A percentile compares a stretch with the other conserved stretches of the same genome.
phyloP scores from a whole-genome alignment of 345 rosid species.

The Gossypium arboreum region DNA sequence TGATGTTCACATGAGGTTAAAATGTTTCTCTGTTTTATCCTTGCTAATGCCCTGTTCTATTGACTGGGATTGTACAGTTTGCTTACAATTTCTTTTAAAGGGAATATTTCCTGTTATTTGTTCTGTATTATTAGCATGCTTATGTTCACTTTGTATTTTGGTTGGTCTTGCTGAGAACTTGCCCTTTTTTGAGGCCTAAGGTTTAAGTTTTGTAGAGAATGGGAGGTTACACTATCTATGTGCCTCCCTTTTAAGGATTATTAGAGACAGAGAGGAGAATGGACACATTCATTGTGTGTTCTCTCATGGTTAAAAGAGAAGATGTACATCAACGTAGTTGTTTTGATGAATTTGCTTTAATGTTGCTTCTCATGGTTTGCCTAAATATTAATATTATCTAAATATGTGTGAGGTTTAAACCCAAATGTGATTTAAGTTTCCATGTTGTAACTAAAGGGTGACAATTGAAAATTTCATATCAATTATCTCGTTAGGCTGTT shows the following conservation, averaged over 20 bases:
- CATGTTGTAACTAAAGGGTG: background rate
- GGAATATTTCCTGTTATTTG: background rate
- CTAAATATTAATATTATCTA: background rate
- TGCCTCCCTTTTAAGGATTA: background rate
- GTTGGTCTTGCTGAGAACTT: constrained; percentile 6
- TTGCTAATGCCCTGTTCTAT: background rate
- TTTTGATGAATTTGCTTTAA: background rate
- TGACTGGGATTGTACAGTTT: background rate
- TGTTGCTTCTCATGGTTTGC: background rate
- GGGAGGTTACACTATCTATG: background rate
- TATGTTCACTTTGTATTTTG: background rate
- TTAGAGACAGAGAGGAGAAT: background rate
- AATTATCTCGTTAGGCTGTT: background rate
- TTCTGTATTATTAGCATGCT: background rate
- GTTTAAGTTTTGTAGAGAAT: background rate
- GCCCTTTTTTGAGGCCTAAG: background rate
- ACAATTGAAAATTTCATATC: background rate
- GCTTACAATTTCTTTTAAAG: background rate
- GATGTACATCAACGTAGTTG: background rate
- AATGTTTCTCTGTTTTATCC: background rate
- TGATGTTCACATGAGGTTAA: background rate
- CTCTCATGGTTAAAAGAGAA: background rate
- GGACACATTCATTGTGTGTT: background rate
- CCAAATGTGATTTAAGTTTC: background rate
- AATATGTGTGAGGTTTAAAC: background rate